These are phyloP conservation scores for Didymella segeticola DNA, from an alignment of 2,329 filamentous ascomycete species.

Conservation along the genomic window DNA sequence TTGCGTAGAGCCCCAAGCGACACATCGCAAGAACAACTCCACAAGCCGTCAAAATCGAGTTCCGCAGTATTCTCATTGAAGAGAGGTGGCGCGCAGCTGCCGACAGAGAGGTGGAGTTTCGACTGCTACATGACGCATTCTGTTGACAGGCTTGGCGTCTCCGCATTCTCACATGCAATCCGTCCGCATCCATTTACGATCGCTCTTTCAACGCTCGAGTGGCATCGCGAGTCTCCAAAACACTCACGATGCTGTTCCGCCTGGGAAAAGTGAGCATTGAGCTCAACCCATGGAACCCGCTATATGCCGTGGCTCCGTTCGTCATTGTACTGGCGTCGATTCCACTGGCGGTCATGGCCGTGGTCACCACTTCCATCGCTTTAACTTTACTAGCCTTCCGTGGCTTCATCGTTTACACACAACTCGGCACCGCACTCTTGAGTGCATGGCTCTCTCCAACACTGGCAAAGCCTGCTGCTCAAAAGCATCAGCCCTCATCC, in stretches of 20 bases:
- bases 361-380: slow-evolving; percentile 49
- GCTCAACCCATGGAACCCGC: slow-evolving; percentile 34
- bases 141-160: slow-evolving; percentile 16
- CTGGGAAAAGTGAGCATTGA: slow-evolving; percentile 22
- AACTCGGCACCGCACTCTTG: slow-evolving; percentile 50
- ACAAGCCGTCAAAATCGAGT: background rate
- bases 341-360: slow-evolving; percentile 49
- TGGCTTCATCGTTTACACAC: slow-evolving; percentile 51
- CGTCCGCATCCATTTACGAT: background rate
- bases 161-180: slow-evolving; percentile 30
- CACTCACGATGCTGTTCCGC: slow-evolving; percentile 23
- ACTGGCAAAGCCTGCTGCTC: slow-evolving; percentile 19
- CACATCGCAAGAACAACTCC: background rate
- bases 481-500: slow-evolving; percentile 8
- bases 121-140: background rate
- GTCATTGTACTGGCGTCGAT: slow-evolving; percentile 48
- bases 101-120: background rate
- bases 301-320: slow-evolving; percentile 46
- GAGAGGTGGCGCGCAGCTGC: background rate
- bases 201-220: background rate
- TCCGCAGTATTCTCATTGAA: background rate
- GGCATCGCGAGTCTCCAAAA: background rate
- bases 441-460: slow-evolving; percentile 46
- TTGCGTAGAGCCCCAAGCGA: slow-evolving; percentile 6
- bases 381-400: slow-evolving; percentile 49